phyloP scores from a whole-genome alignment of 192 early-diverging fungal genomes.

The Spinellus fusiger region DNA sequence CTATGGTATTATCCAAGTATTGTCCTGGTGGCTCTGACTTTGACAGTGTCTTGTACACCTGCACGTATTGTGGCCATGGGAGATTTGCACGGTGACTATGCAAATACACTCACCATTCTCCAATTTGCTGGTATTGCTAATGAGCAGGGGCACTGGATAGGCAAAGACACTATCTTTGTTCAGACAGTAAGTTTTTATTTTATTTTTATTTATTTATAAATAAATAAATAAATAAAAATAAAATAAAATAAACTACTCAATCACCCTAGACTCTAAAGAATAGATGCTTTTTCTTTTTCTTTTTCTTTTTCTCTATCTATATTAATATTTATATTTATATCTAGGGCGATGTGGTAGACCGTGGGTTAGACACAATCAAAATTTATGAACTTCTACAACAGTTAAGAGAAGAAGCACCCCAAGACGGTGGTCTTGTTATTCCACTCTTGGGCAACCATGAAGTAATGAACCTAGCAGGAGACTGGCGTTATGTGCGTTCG shows the following conservation, averaged over 20 bases:
- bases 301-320: not conserved
- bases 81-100: slow-evolving; percentile 64
- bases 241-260: not conserved
- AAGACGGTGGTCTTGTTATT: slow-evolving; percentile 43
- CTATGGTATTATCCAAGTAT: too few relatives aligned
- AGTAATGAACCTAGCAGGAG: slow-evolving; percentile 57
- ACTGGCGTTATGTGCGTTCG: slow-evolving; percentile 51
- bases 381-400: slow-evolving; percentile 57
- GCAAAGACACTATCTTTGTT: slow-evolving; percentile 49
- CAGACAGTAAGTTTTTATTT: slow-evolving; percentile 45
- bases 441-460: slow-evolving; percentile 51
- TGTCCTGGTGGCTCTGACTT: too few relatives aligned
- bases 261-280: not conserved
- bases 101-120: slow-evolving; percentile 44
- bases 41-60: too few relatives aligned
- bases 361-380: slow-evolving; percentile 65
- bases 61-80: slow-evolving; percentile 59
- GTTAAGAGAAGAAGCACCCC: slow-evolving; percentile 49
- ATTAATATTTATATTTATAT: not conserved
- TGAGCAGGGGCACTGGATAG: slow-evolving; percentile 55
- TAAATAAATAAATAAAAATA: not conserved
- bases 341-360: slow-evolving; percentile 70
- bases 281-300: not conserved
- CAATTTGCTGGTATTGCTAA: slow-evolving; percentile 56
- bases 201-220: not conserved